Evolutionary conservation across 129 eudicot species (phyloP), one percentile per base, ranked within the genome.

Genomic region (Chrysanthemum lavandulifolium): DNA sequence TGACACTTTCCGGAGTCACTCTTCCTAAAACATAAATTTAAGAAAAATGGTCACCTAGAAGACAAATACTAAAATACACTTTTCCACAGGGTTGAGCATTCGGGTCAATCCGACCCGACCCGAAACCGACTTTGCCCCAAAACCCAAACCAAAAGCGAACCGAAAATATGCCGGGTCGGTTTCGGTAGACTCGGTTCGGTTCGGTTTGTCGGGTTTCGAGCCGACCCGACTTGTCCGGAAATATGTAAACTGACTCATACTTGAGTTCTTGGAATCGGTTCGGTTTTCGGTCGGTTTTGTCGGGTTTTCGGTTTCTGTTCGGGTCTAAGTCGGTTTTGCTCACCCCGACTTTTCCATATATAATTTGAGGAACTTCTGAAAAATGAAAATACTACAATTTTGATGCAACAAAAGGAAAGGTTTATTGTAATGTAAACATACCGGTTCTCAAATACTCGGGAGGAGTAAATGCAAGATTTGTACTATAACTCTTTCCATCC

Each of bases 391-490:
- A 50, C 10, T 55, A 40, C 47, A 65, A 54, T 5, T 65, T 40
- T 65, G 13, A 63, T 3, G 45, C 45, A 40, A 6, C 9, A 40
- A 40, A 6, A 5, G 2, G 45, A 40, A 33, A 40, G 9, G 45
- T 40, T 40, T 40, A 40, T 40, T 6, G 65, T 19, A 66, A 74
- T 4, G 29, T n/a, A 61, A 6, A 12, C 14, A 27, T 79, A 88
- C 95, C 90, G 4, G 88, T 85, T 77, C 82, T 83, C 73, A 82
- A 70, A 63, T 85, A 88, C 82, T 88, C 95, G 2, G 90, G 95
- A 76, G 95, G 95, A 29, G 90, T 83, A 71, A 88, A 88, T 51
- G 95, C 90, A 50, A 83, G 77, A 76, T 88, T 88, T 43, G 86
- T 85, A 60, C 88, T 88, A 69, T 87, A 87, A 81, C 88, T 87